Evolutionary conservation across 257 asterid genomes (phyloP).

Genomic region (Solanum gracilifrons): DNA sequence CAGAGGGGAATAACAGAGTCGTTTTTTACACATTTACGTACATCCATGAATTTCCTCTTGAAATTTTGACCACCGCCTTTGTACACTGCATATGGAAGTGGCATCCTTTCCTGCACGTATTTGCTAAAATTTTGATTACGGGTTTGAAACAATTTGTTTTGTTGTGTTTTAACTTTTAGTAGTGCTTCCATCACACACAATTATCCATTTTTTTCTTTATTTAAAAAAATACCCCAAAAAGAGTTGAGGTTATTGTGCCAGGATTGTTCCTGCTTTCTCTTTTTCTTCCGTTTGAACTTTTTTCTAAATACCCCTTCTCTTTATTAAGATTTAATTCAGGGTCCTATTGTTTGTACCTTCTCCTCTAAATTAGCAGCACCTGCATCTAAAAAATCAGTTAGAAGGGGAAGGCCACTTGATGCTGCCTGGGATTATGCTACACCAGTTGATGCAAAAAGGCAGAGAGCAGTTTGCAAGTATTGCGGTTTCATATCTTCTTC

Average conservation of each 20-base stretch:
- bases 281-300: not conserved
- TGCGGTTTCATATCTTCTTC: constrained; percentile 35
- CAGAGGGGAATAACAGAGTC: not conserved
- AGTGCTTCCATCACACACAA: not conserved
- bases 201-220: not conserved
- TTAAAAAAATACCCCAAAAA: not conserved
- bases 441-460: constrained; percentile 27
- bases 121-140: not conserved
- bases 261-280: not conserved
- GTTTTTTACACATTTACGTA: not conserved
- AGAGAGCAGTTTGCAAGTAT: constrained; percentile 28
- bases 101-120: not conserved
- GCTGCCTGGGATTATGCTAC: constrained; percentile 39
- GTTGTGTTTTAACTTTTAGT: not conserved
- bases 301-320: not conserved
- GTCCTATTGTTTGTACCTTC: not conserved
- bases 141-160: not conserved
- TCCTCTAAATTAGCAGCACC: constrained; percentile 8
- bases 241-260: not conserved
- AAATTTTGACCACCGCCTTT: not conserved
- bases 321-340: not conserved
- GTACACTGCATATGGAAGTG: not conserved
- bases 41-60: not conserved
- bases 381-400: constrained; percentile 7
- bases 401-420: constrained; percentile 28